Evolutionary conservation across 371 early-diverging fungal genomes (phyloP).

Genomic region (Zychaea mexicana): DNA sequence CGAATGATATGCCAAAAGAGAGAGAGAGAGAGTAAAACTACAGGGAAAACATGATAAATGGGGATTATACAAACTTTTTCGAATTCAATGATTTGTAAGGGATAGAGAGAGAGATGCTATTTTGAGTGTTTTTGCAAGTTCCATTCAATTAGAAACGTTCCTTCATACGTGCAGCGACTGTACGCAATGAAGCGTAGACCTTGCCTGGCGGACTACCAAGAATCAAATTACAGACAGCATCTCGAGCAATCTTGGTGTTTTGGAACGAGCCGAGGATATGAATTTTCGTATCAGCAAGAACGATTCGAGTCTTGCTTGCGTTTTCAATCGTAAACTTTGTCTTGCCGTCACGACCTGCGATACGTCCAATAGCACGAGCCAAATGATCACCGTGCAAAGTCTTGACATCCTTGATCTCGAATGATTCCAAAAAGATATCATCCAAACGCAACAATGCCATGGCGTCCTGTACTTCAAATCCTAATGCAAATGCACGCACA

Average conservation of each 20-base stretch:
- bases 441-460: constrained; percentile 94
- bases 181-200: constrained; percentile 92
- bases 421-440: constrained; percentile 94
- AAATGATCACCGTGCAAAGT: constrained; percentile 96
- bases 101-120: background rate
- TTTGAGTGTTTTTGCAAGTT: background rate
- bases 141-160: constrained; percentile 79
- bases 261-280: constrained; percentile 97
- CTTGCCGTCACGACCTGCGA: constrained; percentile 99
- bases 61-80: background rate
- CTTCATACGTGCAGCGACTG: constrained; percentile 89
- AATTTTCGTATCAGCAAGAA: constrained; percentile 98
- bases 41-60: no score
- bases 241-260: constrained; percentile 97
- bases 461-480: constrained; percentile 95
- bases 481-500: constrained; percentile 89
- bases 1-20: no score
- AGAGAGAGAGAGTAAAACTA: no score
- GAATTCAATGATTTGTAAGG: background rate
- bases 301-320: constrained; percentile 95
- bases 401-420: constrained; percentile 99
- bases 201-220: constrained; percentile 98
- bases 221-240: constrained; percentile 95
- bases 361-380: constrained; percentile 98
- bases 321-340: constrained; percentile 94